These are phyloP conservation scores for Nicotiana benthamiana DNA, from an alignment of 257 asterid species.

Conservation along the genomic window DNA sequence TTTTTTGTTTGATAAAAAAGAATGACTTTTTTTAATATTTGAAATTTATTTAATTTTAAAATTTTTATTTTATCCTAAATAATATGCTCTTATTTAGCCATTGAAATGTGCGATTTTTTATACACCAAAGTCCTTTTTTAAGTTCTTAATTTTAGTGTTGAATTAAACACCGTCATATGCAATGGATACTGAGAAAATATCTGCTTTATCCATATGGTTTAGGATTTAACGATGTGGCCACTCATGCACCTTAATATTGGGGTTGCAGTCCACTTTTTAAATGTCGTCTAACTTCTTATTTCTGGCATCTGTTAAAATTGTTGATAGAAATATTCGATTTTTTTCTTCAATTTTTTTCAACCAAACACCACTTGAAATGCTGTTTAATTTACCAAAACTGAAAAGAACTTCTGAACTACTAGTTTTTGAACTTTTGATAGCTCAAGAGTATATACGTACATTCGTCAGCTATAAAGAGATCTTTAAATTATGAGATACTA, in stretches of 20 bases:
- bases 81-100: not conserved
- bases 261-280: not conserved
- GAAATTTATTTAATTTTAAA: not conserved
- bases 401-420: not conserved
- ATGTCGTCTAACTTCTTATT: not conserved
- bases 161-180: too few species aligned
- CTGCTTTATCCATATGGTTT: not conserved
- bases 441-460: not conserved
- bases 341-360: not conserved
- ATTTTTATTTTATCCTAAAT: not conserved
- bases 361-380: not conserved
- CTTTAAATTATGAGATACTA: not conserved
- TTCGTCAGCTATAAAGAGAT: not conserved
- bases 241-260: not conserved
- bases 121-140: too few species aligned
- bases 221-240: slow-evolving; percentile 14
- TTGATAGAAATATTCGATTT: not conserved
- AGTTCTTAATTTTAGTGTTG: too few species aligned
- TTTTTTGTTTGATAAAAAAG: not conserved
- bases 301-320: not conserved
- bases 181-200: not conserved
- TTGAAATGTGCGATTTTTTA: not conserved
- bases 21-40: not conserved
- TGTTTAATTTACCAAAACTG: not conserved
- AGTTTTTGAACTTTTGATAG: not conserved